A percentile compares a stretch with the other conserved stretches of the same genome.
These are phyloP conservation scores for Grosmannia serpens DNA, from an alignment of 2,329 filamentous ascomycete species.

Conservation along the genomic window DNA sequence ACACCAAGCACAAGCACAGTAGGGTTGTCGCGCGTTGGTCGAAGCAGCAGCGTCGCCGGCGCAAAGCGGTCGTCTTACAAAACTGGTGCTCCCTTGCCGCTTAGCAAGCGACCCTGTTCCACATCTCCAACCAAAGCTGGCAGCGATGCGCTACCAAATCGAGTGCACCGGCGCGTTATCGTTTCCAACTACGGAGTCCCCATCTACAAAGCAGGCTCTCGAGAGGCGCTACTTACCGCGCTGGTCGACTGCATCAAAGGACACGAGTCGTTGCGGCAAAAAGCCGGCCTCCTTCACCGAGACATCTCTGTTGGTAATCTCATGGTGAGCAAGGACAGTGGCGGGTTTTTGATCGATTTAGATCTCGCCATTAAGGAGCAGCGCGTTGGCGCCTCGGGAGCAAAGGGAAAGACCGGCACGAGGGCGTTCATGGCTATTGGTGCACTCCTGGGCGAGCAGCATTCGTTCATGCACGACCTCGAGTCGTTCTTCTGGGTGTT, in stretches of 20 bases:
- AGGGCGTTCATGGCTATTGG: constrained; percentile 35
- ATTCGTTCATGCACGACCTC: constrained; percentile 28
- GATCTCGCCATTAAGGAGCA: constrained; percentile 23
- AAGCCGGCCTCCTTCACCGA: constrained; percentile 24
- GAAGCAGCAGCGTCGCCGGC: not conserved
- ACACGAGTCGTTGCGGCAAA: not conserved
- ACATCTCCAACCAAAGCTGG: not conserved
- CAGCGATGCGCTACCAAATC: not conserved
- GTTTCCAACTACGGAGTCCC: constrained; percentile 24
- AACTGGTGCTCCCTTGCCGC: not conserved
- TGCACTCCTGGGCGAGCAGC: constrained; percentile 24
- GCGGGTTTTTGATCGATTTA: constrained; percentile 31
- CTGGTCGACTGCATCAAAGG: not conserved
- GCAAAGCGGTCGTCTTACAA: constrained; percentile 19
- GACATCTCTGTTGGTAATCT: constrained; percentile 35
- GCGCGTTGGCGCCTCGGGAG: constrained; percentile 22
- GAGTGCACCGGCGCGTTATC: constrained; percentile 1
- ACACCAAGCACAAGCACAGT: not conserved
- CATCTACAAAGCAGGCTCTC: constrained; percentile 29
- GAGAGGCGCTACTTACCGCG: not conserved
- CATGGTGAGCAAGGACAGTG: constrained; percentile 31
- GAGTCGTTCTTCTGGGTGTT: constrained; percentile 16
- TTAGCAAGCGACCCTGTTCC: not conserved
- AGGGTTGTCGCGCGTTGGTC: not conserved
- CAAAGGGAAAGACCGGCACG: constrained; percentile 30